Base-by-base conservation (phyloP, 441 rosid species). In the Hypseocharis bilobata region DNA sequence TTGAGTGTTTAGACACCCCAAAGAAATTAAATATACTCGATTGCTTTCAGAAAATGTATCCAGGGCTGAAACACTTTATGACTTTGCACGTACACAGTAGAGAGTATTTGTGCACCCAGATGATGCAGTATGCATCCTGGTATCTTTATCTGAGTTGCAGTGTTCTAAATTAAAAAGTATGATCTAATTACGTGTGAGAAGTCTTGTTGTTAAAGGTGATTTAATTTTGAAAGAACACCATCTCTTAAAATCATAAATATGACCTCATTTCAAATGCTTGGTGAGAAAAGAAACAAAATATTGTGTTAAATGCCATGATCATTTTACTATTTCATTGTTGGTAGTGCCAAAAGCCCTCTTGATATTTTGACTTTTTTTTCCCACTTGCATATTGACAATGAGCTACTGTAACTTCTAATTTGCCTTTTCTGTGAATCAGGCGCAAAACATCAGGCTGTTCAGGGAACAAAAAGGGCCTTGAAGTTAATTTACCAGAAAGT, bases 401-500 rank as follows among this genome's bases (percentile, higher is more conserved):
- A 47, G 58, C 57, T 38, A 36, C 67, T 71, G 28, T 71, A 3
- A n/a, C n/a, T n/a, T n/a, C 60, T 70, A 1, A 0, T 62, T 73
- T 67, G 0, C 61, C 55, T 52, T 71, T 45, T 61, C 55, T 70
- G 63, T 68, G 36, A 75, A 51, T 62, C 81, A 94, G 98, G 85
- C 89, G 99, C 68, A 94, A 81, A 80, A 76, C 96, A 66, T 88
- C 91, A 70, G 88, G 88, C 65, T 47, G 86, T 65, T 75, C 92
- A 47, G 96, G 89, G 64, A 94, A 84, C 86, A 94, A 85, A 77
- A 94, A 82, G 78, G 82, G 76, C 65, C 96, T 91, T 70, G 99
- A 91, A 80, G 96, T 91, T 62, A 87, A 89, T 78, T 80, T 91
- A 71, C 87, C 96, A 74, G 96, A 94, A 83, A 94, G 98, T 78